Conservation (phyloP, 1,284 basidiomycete genomes). For the Trichosporon inkin region DNA sequence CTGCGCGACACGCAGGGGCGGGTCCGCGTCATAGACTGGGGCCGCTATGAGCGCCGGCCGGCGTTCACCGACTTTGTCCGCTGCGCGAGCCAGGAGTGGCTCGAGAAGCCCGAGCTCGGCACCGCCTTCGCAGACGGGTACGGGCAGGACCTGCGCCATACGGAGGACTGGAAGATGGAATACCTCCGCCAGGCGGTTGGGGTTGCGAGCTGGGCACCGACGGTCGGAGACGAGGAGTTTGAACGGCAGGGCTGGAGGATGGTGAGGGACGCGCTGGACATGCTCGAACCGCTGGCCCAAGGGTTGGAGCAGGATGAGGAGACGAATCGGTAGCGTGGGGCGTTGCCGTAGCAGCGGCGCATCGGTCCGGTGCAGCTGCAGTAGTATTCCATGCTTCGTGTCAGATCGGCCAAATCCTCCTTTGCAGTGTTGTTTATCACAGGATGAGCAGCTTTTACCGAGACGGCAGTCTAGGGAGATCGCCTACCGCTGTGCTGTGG, state of each 20-base stretch:
- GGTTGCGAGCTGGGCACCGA: not conserved
- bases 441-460: no score
- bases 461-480: no score
- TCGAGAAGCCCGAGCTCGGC: not conserved
- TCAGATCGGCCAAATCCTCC: no score
- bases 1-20: not conserved
- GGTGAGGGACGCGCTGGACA: not conserved
- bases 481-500: no score
- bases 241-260: not conserved
- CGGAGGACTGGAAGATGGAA: conserved; percentile 3
- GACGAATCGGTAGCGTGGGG: no score
- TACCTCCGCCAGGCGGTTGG: not conserved
- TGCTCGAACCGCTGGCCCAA: not conserved
- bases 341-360: no score
- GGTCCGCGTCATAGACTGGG: not conserved
- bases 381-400: no score
- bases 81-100: not conserved
- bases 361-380: no score
- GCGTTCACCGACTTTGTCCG: conserved; percentile 5
- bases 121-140: not conserved
- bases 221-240: not conserved
- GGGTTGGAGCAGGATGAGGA: no score
- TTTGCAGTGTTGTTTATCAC: no score
- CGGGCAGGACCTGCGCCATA: not conserved
- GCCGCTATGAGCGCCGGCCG: not conserved